These are phyloP conservation scores for Boletus patriciae DNA, from an alignment of 768 basidiomycete species.

Conservation along the genomic window DNA sequence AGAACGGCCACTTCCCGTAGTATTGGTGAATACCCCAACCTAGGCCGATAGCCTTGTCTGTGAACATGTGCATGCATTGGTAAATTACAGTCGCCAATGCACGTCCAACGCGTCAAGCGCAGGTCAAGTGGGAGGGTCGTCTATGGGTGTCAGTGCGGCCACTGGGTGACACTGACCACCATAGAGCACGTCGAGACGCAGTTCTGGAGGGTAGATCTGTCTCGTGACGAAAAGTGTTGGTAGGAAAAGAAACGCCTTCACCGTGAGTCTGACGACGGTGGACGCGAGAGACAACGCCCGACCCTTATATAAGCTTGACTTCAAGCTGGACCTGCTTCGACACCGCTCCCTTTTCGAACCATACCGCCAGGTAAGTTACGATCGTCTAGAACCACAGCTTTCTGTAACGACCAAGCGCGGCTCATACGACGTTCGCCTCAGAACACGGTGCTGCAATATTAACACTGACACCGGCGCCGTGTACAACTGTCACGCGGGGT, in stretches of 20 bases:
- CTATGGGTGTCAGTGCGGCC: too few relatives aligned
- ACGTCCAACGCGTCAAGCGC: conserved; percentile 80
- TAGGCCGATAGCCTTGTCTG: conserved; percentile 48
- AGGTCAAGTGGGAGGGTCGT: conserved; percentile 53
- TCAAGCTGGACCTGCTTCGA: too few relatives aligned
- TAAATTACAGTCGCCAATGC: conserved; percentile 88
- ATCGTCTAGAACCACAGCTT: too few relatives aligned
- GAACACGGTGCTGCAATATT: not conserved
- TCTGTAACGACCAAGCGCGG: too few relatives aligned
- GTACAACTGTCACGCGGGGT: too few relatives aligned
- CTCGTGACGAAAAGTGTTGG: conserved; percentile 29
- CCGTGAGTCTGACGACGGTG: too few relatives aligned
- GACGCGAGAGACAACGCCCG: not conserved
- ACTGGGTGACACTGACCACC: conserved; percentile 30
- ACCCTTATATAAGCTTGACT: conserved; percentile 20
- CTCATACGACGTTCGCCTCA: not conserved
- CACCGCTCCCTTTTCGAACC: too few relatives aligned
- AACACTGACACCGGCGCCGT: too few relatives aligned
- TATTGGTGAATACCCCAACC: conserved; percentile 67
- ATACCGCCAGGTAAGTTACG: not conserved
- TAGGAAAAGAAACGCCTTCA: conserved; percentile 20
- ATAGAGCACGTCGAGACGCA: conserved; percentile 40
- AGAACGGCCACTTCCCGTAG: conserved; percentile 98
- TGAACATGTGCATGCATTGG: conserved; percentile 79
- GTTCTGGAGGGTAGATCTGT: conserved; percentile 36